A percentile compares a stretch with the other conserved stretches of the same genome.
These are phyloP conservation scores for Ophiostoma ulmi DNA, from an alignment of 2,329 filamentous ascomycete species.

Conservation along the genomic window DNA sequence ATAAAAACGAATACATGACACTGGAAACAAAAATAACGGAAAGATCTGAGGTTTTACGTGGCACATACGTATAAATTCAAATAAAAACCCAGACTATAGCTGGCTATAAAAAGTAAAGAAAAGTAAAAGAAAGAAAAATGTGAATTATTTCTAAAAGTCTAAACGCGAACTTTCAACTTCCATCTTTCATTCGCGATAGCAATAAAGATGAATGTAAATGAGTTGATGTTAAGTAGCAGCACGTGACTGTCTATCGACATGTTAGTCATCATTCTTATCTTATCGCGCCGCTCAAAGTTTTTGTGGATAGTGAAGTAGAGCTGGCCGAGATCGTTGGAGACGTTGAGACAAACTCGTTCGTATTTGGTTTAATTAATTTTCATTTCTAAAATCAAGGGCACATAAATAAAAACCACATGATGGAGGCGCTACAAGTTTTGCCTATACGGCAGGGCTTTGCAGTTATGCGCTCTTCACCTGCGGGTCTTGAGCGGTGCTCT, in stretches of 20 bases:
- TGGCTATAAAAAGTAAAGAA: too few species aligned
- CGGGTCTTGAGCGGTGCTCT: background rate
- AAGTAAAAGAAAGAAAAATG: too few species aligned
- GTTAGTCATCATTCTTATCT: background rate
- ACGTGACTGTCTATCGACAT: background rate
- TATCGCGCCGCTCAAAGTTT: background rate
- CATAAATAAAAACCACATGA: background rate
- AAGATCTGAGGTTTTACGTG: too few species aligned
- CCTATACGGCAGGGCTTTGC: slow-evolving; percentile 16
- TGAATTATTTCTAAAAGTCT: too few species aligned
- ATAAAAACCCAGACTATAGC: too few species aligned
- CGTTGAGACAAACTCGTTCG: background rate
- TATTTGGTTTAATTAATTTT: background rate
- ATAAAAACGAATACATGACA: too few species aligned
- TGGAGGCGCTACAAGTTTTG: slow-evolving; percentile 13
- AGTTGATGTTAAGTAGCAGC: background rate
- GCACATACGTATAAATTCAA: too few species aligned
- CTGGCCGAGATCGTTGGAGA: background rate
- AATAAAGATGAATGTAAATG: background rate
- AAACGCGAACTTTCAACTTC: too few species aligned
- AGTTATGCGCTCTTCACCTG: background rate
- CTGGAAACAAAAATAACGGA: too few species aligned
- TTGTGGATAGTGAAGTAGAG: background rate
- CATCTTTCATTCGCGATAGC: background rate
- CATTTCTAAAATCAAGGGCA: background rate